Base-by-base conservation (phyloP, 176 grass and related monocot genomes). In the Microstegium vimineum region DNA sequence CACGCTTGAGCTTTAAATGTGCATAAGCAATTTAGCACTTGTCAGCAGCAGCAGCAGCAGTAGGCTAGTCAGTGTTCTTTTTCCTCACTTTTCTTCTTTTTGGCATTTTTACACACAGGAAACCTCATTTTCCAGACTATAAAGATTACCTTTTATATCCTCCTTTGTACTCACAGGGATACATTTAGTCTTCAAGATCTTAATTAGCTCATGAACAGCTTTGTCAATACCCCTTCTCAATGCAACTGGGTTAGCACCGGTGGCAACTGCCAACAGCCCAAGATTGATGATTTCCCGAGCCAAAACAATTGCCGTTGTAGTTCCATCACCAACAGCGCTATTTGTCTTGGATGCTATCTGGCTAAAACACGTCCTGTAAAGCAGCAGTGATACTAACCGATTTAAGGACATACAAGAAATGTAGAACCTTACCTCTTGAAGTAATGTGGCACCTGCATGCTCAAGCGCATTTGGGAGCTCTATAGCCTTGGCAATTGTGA, bases 231-330 rank as follows among this genome's bases (percentile, higher is more conserved):
- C 92, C 86, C 84, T 98, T 89, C 90, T 91, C 68, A 98, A 85
- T 66, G 90, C 91, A 75, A 98, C 92, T 38, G 92, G 92, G 62
- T 98, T 98, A 79, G 90, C 92, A 74, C 90, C 92, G 32, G 89
- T 86, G 34, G 86, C 61, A 47, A 98, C 89, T 52, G 95, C 95
- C 67, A 87, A 73, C 81, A 98, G 73, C 62, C 95, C 92, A 74
- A 93, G 85, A 80, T 91, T 98, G 77, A 98, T 90, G 14, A 98
- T 93, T 88, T 98, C 92, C 25, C 90, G 84, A 20, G 95, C 92
- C 62, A 98, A 92, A 84, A 98, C 80, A 85, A 94, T 93, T 41
- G 92, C 95, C 13, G 92, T 98, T 34, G 95, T 98, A 49, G 92
- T 98, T 74, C 92, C 92, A 88, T 98, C 92, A 2, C 95, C 92